Conservation (phyloP, 2,329 filamentous ascomycete species). For the Ceratocystis smalleyi region DNA sequence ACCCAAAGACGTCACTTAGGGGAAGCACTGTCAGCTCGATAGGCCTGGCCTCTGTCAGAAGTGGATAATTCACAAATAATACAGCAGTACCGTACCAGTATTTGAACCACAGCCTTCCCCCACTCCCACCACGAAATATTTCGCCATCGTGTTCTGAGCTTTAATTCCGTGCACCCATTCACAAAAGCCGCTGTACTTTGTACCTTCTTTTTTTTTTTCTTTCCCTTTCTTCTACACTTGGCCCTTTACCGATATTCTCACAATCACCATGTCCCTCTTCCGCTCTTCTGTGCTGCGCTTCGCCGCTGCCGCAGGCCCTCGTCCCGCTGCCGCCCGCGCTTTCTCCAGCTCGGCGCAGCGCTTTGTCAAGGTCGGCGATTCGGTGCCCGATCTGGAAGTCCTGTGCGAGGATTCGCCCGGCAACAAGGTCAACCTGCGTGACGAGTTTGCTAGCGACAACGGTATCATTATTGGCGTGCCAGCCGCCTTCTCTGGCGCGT, state of each 20-base stretch:
- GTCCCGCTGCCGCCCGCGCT: constrained; percentile 4
- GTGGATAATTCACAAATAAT: too few species aligned
- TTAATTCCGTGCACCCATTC: background rate
- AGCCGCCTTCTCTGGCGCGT: constrained; percentile 52
- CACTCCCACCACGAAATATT: background rate
- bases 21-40: too few species aligned
- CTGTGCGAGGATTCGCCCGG: constrained; percentile 76
- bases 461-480: constrained; percentile 73
- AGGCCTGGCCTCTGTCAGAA: too few species aligned
- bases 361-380: constrained; percentile 61
- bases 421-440: constrained; percentile 75
- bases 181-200: background rate
- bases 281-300: constrained; percentile 11
- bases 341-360: constrained; percentile 50
- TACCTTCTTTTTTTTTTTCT: too few species aligned
- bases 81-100: background rate
- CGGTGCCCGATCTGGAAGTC: constrained; percentile 59
- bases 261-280: constrained; percentile 13
- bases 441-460: constrained; percentile 44
- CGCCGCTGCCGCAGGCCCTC: constrained; percentile 7
- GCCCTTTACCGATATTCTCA: background rate
- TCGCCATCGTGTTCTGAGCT: background rate
- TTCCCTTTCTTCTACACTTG: too few species aligned
- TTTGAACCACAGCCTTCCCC: constrained; percentile 4
- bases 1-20: too few species aligned